These are phyloP conservation scores for Lactarius tabidus DNA, from an alignment of 768 basidiomycete genomes.

Conservation along the genomic window DNA sequence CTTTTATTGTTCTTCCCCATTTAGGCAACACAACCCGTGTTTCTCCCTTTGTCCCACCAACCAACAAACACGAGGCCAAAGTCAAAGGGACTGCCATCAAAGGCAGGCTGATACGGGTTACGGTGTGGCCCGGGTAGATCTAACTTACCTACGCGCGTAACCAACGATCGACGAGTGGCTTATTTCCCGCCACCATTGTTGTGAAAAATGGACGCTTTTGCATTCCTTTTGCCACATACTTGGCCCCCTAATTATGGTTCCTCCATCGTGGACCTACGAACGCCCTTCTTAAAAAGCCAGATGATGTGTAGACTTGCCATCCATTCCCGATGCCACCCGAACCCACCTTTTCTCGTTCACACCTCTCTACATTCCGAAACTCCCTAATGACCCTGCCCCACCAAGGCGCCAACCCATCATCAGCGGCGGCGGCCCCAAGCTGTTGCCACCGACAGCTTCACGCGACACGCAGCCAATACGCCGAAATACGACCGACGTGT, in stretches of 20 bases:
- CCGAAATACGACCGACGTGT: not conserved
- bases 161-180: slow-evolving; percentile 4
- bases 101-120: not conserved
- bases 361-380: not conserved
- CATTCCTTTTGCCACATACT: not conserved
- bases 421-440: not conserved
- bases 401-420: not conserved
- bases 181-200: slow-evolving; percentile 11
- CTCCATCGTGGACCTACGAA: not conserved
- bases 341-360: not conserved
- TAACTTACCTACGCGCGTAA: not conserved
- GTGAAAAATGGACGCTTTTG: not conserved
- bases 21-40: not conserved
- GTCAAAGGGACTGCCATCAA: slow-evolving; percentile 22
- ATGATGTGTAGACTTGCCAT: too few relatives aligned
- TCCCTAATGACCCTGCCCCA: not conserved
- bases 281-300: slow-evolving; percentile 4
- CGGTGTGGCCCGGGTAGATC: not conserved
- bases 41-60: not conserved
- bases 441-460: not conserved
- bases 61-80: not conserved
- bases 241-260: slow-evolving; percentile 8
- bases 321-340: not conserved
- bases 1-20: slow-evolving; percentile 19
- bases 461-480: not conserved